phyloP scores from a whole-genome alignment of 1,284 basidiomycete species.

The Tilletiopsis washingtonensis region DNA sequence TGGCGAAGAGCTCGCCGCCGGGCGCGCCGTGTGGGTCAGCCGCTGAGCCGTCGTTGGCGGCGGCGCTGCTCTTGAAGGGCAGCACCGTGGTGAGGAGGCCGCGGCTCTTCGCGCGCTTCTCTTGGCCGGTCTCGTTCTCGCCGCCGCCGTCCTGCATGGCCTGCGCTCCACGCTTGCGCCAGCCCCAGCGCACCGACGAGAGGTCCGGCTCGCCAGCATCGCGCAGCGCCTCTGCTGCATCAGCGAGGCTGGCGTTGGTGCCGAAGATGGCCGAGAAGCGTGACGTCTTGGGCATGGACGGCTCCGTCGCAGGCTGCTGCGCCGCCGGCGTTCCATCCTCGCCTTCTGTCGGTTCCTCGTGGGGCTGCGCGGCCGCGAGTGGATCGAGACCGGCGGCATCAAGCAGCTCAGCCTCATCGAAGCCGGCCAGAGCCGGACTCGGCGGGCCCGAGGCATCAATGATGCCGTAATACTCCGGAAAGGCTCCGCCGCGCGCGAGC shows the following conservation, averaged over 20 bases:
- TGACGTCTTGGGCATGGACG: neutral
- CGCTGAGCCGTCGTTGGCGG: too few species aligned
- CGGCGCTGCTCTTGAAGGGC: too few species aligned
- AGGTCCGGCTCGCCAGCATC: constrained; percentile 15
- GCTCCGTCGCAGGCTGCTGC: neutral
- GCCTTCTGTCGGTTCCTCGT: neutral
- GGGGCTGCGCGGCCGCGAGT: neutral
- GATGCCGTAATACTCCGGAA: constrained; percentile 31
- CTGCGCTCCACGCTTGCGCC: constrained; percentile 15
- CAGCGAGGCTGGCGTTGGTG: too few species aligned
- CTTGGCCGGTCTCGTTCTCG: too few species aligned
- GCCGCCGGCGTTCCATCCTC: neutral
- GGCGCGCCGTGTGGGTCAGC: too few species aligned
- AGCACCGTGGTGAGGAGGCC: too few species aligned
- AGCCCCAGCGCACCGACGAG: constrained; percentile 26
- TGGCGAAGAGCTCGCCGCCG: neutral
- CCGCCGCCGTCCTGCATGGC: too few species aligned
- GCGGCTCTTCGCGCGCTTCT: too few species aligned
- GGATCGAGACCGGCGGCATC: neutral
- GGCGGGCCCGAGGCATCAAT: neutral
- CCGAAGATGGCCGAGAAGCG: neutral
- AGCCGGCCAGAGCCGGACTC: neutral
- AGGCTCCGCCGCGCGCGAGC: constrained; percentile 20
- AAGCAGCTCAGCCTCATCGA: neutral
- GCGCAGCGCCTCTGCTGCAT: constrained; percentile 4